A percentile compares a stretch with the other conserved stretches of the same genome.
phyloP scores from a whole-genome alignment of 169 alveolate genomes.

The Plasmodium yoelii region DNA sequence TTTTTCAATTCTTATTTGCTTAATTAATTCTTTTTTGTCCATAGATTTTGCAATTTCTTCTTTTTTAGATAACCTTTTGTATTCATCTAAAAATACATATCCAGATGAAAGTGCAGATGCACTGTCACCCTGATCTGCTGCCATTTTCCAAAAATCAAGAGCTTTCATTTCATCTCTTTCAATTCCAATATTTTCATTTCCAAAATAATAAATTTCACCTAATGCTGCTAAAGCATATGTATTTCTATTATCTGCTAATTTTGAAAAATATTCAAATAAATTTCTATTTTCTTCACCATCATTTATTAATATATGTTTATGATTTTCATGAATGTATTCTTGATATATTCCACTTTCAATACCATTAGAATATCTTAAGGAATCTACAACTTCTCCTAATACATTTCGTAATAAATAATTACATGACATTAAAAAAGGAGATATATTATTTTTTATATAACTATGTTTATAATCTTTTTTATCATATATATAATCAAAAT shows the following conservation, averaged over 20 bases:
- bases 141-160: constrained; percentile 86
- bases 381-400: constrained; percentile 57
- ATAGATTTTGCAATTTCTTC: constrained; percentile 30
- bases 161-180: constrained; percentile 87
- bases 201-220: constrained; percentile 89
- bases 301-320: constrained; percentile 61
- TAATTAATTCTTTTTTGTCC: constrained; percentile 25
- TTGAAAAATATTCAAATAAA: constrained; percentile 78
- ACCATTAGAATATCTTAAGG: constrained; percentile 13
- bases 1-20: constrained; percentile 21
- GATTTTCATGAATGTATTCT: constrained; percentile 22
- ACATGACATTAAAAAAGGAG: constrained; percentile 68
- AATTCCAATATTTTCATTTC: constrained; percentile 85
- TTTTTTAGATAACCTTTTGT: constrained; percentile 55
- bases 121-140: constrained; percentile 91
- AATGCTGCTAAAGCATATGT: constrained; percentile 82
- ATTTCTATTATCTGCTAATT: constrained; percentile 76
- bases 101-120: constrained; percentile 91
- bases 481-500: constrained; percentile 74
- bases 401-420: constrained; percentile 68
- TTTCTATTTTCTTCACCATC: constrained; percentile 65
- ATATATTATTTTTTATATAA: constrained; percentile 16
- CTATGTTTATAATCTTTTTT: constrained; percentile 33
- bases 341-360: constrained; percentile 34
- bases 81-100: constrained; percentile 78